phyloP scores from a whole-genome alignment of 768 basidiomycete genomes.

The Panellus pusillus region DNA sequence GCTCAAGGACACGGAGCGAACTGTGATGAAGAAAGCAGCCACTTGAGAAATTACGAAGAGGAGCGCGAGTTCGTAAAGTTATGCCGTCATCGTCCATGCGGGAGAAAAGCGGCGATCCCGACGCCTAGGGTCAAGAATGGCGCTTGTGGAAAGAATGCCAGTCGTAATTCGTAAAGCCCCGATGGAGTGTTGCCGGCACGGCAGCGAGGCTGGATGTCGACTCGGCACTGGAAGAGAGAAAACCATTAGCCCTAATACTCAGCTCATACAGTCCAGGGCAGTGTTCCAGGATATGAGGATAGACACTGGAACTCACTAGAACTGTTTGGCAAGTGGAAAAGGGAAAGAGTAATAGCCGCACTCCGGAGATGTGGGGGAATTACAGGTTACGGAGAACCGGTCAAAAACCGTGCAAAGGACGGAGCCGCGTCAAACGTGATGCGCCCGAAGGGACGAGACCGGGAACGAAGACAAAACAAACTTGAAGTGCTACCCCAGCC shows the following conservation, averaged over 20 bases:
- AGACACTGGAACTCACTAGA: background rate
- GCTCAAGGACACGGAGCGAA: conserved; percentile 40
- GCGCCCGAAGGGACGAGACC: no score
- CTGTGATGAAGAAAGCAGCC: conserved; percentile 39
- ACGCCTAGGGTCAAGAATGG: conserved; percentile 38
- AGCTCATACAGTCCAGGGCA: conserved; percentile 16
- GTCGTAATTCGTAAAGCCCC: conserved; percentile 16
- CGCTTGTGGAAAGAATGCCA: conserved; percentile 37
- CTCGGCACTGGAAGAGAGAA: conserved; percentile 5
- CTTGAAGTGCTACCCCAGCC: conserved; percentile 5
- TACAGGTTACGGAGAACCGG: background rate
- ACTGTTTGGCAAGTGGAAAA: background rate
- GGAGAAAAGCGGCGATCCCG: conserved; percentile 39
- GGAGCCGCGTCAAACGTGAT: background rate
- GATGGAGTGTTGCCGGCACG: background rate
- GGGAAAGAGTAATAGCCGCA: conserved; percentile 1
- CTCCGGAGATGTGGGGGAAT: conserved; percentile 11
- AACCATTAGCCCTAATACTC: conserved; percentile 5
- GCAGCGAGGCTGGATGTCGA: background rate
- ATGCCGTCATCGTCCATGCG: conserved; percentile 19
- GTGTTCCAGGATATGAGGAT: conserved; percentile 3
- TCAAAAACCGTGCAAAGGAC: conserved; percentile 7
- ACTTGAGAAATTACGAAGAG: conserved; percentile 28
- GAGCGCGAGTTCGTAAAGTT: conserved; percentile 44
- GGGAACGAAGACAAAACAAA: no score